A percentile compares a stretch with the other conserved stretches of the same genome.
phyloP scores from a whole-genome alignment of 169 alveolate genomes.

The Amoebophrya sp. region DNA sequence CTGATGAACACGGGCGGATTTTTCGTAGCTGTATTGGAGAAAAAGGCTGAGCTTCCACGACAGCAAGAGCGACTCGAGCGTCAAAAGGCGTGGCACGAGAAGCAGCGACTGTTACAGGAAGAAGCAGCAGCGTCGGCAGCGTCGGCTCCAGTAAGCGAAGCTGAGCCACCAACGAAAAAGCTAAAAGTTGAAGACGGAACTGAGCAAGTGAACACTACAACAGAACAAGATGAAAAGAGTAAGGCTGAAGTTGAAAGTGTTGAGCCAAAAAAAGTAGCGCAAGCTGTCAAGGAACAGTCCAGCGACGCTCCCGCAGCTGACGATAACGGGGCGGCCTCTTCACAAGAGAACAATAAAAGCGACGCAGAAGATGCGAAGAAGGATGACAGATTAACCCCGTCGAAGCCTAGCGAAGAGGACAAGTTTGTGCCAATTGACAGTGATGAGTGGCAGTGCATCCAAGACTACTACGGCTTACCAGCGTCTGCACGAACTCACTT shows the following conservation, averaged over 20 bases:
- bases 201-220: neutral
- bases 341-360: neutral
- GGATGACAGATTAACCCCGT: too few relatives aligned
- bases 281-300: neutral
- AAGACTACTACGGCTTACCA: neutral
- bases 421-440: neutral
- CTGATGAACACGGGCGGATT: constrained; percentile 85
- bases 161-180: neutral
- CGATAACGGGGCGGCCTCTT: neutral
- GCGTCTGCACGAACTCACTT: neutral
- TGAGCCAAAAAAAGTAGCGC: neutral
- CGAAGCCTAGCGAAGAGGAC: neutral
- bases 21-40: constrained; percentile 73
- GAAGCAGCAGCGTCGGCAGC: neutral
- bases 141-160: neutral
- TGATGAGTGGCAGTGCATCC: neutral
- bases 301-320: too few relatives aligned
- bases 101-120: neutral
- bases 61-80: neutral
- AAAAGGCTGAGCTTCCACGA: constrained; percentile 32
- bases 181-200: neutral
- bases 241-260: neutral
- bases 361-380: neutral
- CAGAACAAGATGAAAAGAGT: neutral
- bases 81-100: neutral